Conservation (phyloP, 129 eudicot genomes). For the Chrysanthemum seticuspe region DNA sequence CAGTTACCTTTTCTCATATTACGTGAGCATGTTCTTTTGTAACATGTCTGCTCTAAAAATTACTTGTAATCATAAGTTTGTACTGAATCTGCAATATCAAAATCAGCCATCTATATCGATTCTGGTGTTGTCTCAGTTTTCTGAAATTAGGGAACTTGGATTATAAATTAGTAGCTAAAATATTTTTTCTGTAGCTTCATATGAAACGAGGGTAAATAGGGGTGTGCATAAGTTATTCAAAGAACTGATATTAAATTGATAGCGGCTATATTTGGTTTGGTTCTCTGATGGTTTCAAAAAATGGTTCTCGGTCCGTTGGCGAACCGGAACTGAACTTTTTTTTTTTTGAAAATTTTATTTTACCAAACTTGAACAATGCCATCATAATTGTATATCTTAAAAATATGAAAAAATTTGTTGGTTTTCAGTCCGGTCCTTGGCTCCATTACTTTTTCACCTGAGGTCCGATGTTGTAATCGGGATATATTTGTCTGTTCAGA, state of each 20-base stretch:
- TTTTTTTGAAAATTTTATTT: not conserved
- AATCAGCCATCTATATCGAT: slow-evolving; percentile 13
- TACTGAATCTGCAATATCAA: slow-evolving; percentile 7
- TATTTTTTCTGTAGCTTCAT: not conserved
- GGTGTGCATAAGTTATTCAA: not conserved
- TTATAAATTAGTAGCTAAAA: not conserved
- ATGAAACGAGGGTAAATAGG: not conserved
- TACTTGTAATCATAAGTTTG: not conserved
- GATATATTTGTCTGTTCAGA: slow-evolving; percentile 6
- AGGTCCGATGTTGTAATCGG: slow-evolving; percentile 1
- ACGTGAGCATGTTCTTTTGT: no score
- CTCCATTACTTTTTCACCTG: not conserved
- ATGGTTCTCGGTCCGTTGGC: not conserved
- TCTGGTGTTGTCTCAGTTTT: not conserved
- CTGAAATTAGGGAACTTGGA: slow-evolving; percentile 2
- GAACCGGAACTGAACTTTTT: not conserved
- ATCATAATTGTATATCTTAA: not conserved
- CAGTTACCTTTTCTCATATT: no score
- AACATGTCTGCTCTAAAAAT: no score
- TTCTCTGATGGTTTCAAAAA: not conserved
- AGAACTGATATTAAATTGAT: not conserved
- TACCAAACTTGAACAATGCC: not conserved
- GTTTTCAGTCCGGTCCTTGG: not conserved
- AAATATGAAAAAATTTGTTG: not conserved
- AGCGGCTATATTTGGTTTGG: not conserved